Percentiles rank a stretch among this genome's conserved stretches.
Conservation (phyloP, 768 basidiomycete genomes). For the Suillus subaureus region DNA sequence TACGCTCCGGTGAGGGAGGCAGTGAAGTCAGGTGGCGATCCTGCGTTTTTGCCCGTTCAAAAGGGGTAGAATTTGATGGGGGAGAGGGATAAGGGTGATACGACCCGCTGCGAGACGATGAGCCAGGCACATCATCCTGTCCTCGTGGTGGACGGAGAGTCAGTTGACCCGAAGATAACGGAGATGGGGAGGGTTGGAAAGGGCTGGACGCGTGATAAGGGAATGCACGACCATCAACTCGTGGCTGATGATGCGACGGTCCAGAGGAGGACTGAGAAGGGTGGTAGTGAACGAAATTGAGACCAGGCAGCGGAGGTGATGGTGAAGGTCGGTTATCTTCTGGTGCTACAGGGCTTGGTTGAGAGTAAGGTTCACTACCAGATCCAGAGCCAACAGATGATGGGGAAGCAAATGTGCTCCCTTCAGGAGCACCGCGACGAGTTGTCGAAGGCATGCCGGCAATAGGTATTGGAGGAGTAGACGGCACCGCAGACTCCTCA, state of each 20-base stretch:
- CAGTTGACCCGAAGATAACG: conserved; percentile 29
- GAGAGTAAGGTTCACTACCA: conserved; percentile 57
- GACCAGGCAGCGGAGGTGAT: conserved; percentile 59
- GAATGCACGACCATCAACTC: conserved; percentile 30
- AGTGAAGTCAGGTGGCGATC: conserved; percentile 47
- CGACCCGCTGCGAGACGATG: conserved; percentile 38
- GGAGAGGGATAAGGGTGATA: conserved; percentile 37
- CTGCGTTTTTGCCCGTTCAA: conserved; percentile 58
- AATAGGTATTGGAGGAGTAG: conserved; percentile 36
- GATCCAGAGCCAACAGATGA: conserved; percentile 59
- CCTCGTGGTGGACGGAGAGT: conserved; percentile 39
- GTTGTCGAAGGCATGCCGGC: conserved; percentile 48
- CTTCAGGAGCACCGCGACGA: conserved; percentile 50
- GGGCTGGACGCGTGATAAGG: conserved; percentile 25
- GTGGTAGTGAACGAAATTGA: conserved; percentile 63
- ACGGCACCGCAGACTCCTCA: conserved; percentile 22
- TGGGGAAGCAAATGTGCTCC: conserved; percentile 46
- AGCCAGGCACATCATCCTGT: conserved; percentile 37
- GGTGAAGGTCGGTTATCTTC: conserved; percentile 58
- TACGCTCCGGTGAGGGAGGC: conserved; percentile 37
- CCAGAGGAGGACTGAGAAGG: conserved; percentile 39
- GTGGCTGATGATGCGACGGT: conserved; percentile 32
- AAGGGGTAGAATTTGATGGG: conserved; percentile 46
- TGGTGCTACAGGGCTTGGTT: conserved; percentile 42
- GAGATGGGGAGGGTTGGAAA: conserved; percentile 49